phyloP scores from a whole-genome alignment of 257 asterid species.

The Striga asiatica region DNA sequence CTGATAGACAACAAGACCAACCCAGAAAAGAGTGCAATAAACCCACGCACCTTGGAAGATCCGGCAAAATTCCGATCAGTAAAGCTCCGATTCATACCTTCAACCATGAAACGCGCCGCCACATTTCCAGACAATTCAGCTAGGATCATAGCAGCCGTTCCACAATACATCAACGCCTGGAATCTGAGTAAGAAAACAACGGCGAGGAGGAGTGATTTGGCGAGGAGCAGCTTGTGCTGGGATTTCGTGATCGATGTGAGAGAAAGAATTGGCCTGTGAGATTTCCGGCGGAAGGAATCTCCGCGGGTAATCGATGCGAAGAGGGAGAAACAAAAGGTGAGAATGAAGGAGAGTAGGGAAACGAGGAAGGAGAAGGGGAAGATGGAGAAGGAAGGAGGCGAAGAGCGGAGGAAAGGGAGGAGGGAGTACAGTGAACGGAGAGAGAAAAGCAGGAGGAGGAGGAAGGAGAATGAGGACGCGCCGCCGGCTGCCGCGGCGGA shows the following conservation, averaged over 20 bases:
- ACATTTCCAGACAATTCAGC: conserved; percentile 77
- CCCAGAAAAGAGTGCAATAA: conserved; percentile 47
- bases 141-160: conserved; percentile 80
- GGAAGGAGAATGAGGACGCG: conserved; percentile 42
- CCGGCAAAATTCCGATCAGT: conserved; percentile 18
- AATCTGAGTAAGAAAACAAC: conserved; percentile 60
- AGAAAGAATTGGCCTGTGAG: conserved; percentile 32
- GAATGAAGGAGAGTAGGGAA: conserved; percentile 63
- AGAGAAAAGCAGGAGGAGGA: conserved; percentile 63
- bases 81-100: conserved; percentile 39
- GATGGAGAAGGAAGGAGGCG: conserved; percentile 71
- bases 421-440: conserved; percentile 88
- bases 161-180: conserved; percentile 83
- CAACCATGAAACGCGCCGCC: conserved; percentile 52
- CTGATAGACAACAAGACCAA: conserved; percentile 60
- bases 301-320: conserved; percentile 22
- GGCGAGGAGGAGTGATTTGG: conserved; percentile 59
- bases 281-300: conserved; percentile 22
- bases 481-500: conserved; percentile 26
- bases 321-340: conserved; percentile 46
- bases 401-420: conserved; percentile 69
- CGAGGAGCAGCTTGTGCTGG: conserved; percentile 39
- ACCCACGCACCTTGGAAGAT: conserved; percentile 54
- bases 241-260: conserved; percentile 31
- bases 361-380: conserved; percentile 84